phyloP scores from a whole-genome alignment of 768 basidiomycete genomes.

The Boletus pseudopeckii region DNA sequence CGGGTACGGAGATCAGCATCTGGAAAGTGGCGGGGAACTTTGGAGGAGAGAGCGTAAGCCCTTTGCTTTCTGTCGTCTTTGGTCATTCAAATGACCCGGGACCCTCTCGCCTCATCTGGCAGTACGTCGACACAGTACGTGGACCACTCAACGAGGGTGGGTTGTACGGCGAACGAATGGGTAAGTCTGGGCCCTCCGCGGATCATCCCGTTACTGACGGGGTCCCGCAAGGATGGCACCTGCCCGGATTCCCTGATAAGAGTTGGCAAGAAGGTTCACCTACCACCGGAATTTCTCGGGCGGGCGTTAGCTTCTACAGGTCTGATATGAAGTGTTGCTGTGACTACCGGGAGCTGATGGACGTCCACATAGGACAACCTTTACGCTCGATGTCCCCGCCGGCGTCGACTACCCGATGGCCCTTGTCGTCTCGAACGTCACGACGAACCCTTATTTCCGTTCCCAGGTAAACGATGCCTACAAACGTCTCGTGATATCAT shows the following conservation, averaged over 20 bases:
- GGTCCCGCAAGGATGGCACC: constrained; percentile 42
- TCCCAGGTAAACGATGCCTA: constrained; percentile 16
- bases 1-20: constrained; percentile 32
- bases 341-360: neutral
- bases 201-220: constrained; percentile 1
- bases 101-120: neutral
- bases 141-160: constrained; percentile 63
- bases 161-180: constrained; percentile 52
- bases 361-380: constrained; percentile 27
- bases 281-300: constrained; percentile 37
- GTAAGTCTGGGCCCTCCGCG: neutral
- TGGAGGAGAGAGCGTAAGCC: constrained; percentile 43
- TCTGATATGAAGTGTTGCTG: constrained; percentile 5
- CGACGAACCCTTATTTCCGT: constrained; percentile 42
- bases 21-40: constrained; percentile 55
- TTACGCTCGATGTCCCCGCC: constrained; percentile 41
- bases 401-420: constrained; percentile 50
- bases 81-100: neutral
- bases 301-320: constrained; percentile 51
- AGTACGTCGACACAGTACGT: constrained; percentile 48
- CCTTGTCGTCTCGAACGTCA: constrained; percentile 43
- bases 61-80: neutral
- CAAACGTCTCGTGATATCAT: neutral
- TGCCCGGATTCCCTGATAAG: constrained; percentile 52
- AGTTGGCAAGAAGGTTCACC: constrained; percentile 43